These are phyloP conservation scores for Penicillium canariense DNA, from an alignment of 495 filamentous ascomycete species.

Conservation along the genomic window DNA sequence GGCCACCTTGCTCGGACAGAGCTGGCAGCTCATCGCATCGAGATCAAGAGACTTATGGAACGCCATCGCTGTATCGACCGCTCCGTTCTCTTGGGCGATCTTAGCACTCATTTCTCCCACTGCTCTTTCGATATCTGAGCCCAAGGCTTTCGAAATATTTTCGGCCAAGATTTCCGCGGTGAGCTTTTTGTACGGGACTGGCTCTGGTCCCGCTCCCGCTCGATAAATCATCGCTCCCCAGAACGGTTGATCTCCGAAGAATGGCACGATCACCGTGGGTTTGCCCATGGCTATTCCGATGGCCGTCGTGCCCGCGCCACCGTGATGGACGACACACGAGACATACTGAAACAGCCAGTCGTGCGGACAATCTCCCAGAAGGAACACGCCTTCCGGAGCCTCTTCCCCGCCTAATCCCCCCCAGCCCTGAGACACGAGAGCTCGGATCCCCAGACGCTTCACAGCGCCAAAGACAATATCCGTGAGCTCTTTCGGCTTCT, in stretches of 20 bases:
- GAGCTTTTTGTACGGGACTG: conserved; percentile 58
- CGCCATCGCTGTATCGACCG: background rate
- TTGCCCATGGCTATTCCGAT: conserved; percentile 50
- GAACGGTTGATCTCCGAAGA: conserved; percentile 72
- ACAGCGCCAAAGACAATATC: conserved; percentile 51
- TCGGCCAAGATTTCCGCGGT: conserved; percentile 49
- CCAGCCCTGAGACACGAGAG: conserved; percentile 60
- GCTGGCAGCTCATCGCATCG: background rate
- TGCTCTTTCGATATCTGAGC: background rate
- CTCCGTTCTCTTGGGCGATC: background rate
- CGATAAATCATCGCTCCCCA: conserved; percentile 67
- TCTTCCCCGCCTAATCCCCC: conserved; percentile 48
- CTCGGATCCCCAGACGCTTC: conserved; percentile 44
- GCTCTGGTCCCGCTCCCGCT: conserved; percentile 60
- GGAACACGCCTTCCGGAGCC: conserved; percentile 39
- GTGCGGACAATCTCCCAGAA: conserved; percentile 55
- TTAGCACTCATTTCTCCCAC: background rate
- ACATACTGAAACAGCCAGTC: conserved; percentile 64
- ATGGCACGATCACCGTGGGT: conserved; percentile 58
- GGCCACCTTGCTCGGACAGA: background rate
- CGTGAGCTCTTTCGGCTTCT: conserved; percentile 53
- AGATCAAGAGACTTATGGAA: background rate
- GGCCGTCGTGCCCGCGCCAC: conserved; percentile 62
- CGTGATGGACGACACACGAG: conserved; percentile 58
- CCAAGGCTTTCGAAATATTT: background rate